A percentile compares a stretch with the other conserved stretches of the same genome.
Evolutionary conservation across 768 basidiomycete genomes (phyloP).

Genomic region (Naganishia vishniacii): DNA sequence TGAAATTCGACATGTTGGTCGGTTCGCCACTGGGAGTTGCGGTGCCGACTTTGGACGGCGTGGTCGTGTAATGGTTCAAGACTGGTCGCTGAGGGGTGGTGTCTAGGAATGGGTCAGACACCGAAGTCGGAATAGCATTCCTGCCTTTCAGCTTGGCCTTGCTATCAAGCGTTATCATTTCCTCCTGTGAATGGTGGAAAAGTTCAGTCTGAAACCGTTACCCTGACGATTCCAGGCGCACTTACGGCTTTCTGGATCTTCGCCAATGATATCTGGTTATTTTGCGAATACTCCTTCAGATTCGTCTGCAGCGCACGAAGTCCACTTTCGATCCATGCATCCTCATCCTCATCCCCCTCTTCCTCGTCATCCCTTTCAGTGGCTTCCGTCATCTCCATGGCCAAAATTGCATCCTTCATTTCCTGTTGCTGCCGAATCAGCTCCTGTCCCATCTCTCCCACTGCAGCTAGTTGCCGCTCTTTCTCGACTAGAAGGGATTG

Average conservation of each 20-base stretch:
- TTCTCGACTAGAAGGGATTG: constrained; percentile 72
- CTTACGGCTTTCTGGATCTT: constrained; percentile 22
- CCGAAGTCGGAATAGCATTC: background rate
- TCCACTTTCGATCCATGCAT: constrained; percentile 58
- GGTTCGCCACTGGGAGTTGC: constrained; percentile 13
- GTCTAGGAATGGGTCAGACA: constrained; percentile 14
- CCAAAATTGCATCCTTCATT: constrained; percentile 70
- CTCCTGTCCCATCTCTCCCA: constrained; percentile 86
- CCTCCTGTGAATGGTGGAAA: constrained; percentile 1
- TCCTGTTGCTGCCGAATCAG: constrained; percentile 64
- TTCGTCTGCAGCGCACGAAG: constrained; percentile 30
- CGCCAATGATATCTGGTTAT: constrained; percentile 13
- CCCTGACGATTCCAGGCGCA: background rate
- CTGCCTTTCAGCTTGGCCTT: background rate
- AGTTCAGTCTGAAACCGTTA: background rate
- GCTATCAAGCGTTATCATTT: constrained; percentile 15
- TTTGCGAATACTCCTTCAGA: constrained; percentile 18
- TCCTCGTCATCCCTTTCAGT: constrained; percentile 62
- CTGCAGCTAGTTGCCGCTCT: constrained; percentile 84
- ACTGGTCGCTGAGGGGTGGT: constrained; percentile 1
- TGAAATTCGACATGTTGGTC: constrained; percentile 11
- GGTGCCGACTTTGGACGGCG: background rate
- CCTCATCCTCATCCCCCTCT: constrained; percentile 45
- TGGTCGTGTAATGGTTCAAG: constrained; percentile 12
- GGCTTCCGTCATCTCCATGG: constrained; percentile 71